Percentiles rank a stretch among this genome's conserved stretches.
Conservation (phyloP, 1,284 basidiomycete species). For the Ustilago bromivora region DNA sequence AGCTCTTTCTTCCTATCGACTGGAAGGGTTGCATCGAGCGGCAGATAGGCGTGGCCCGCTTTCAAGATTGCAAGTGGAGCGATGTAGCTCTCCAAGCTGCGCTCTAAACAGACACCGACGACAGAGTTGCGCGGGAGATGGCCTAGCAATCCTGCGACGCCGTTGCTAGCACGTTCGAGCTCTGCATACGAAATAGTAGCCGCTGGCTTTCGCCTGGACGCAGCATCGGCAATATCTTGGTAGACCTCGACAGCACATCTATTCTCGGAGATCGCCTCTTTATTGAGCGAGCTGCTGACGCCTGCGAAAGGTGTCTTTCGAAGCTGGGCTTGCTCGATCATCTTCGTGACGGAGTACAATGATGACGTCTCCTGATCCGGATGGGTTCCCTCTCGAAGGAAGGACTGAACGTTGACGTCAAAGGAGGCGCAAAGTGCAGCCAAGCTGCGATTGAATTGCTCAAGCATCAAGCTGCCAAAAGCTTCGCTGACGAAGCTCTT, state of each 20-base stretch:
- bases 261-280: constrained; percentile 19
- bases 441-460: constrained; percentile 51
- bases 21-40: constrained; percentile 68
- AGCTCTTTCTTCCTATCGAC: constrained; percentile 63
- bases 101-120: constrained; percentile 57
- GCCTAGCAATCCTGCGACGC: constrained; percentile 29
- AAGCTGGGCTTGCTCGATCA: background rate
- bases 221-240: constrained; percentile 20
- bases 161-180: constrained; percentile 37
- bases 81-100: constrained; percentile 59
- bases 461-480: constrained; percentile 50
- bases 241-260: constrained; percentile 48
- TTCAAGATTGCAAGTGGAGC: constrained; percentile 56
- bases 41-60: constrained; percentile 64
- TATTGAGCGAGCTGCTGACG: constrained; percentile 23
- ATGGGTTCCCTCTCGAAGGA: constrained; percentile 6
- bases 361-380: background rate
- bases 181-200: constrained; percentile 45
- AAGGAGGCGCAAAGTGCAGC: constrained; percentile 27
- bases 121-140: constrained; percentile 40
- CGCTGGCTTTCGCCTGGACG: constrained; percentile 5
- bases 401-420: constrained; percentile 13
- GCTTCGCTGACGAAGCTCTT: constrained; percentile 33
- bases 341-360: constrained; percentile 19
- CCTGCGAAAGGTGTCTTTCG: background rate